Evolutionary conservation across 1,139 yeast species (phyloP), one percentile per base, ranked within the genome.

Genomic region (Sugiyamaella castrensis): DNA sequence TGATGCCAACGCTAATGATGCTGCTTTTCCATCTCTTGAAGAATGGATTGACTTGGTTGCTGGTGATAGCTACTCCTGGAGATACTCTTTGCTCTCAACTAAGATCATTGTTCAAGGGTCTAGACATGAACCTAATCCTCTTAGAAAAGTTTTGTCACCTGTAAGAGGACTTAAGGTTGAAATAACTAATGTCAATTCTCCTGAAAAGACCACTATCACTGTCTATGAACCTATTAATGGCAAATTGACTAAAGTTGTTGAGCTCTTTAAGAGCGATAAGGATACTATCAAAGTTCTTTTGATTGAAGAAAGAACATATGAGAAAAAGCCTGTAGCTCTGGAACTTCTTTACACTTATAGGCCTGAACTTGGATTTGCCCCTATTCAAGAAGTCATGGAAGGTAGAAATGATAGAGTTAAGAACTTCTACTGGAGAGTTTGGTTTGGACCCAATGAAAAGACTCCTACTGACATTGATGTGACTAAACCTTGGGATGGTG

Each of bases 361-460:
- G 63, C 89, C 96, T 43, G 77, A 80, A 47, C 87, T 86, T 67
- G 98, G 98, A 19, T 91, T 85, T 68, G 96, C 97, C 53, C 98
- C 98, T 65, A 87, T 92, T 59, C 76, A 82, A 60, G 98, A 92
- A 73, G 79, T 85, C 38, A 86, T 88, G 85, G 86, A 81, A 58
- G 94, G 83, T 62, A 84, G 98, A 75, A 94, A 92, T 70, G 81
- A 80, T 51, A 82, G 98, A 71, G 91, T 94, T 70, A 92, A 92
- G 76, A 83, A 84, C 70, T 88, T 92, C 76, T 92, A 92, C 82
- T 94, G 98, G 98, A 83, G 84, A 67, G 76, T 89, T 63, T 92
- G 99, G 99, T 89, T 88, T 65, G 96, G 96, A 57, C 74, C 80
- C 53, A 64, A 71, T 40, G 69, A 71, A 43, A 78, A 81, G 49